phyloP scores from a whole-genome alignment of 257 asterid genomes.

The Solanum okadae region DNA sequence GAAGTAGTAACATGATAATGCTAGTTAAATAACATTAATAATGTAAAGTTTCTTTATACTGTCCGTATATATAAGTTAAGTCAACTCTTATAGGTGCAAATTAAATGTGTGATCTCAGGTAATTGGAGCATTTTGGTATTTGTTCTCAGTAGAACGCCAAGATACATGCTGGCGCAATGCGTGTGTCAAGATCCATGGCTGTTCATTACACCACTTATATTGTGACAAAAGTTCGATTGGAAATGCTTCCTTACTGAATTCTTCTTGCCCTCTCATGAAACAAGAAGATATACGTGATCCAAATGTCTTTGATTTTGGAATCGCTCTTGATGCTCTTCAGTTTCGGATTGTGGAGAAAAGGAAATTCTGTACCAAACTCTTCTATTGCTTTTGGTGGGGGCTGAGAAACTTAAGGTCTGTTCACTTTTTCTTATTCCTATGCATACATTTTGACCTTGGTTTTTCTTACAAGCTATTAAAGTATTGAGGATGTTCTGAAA shows the following conservation, averaged over 20 bases:
- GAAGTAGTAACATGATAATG: not conserved
- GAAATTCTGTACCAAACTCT: constrained; percentile 25
- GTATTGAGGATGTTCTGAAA: not conserved
- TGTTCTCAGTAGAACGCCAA: constrained; percentile 50
- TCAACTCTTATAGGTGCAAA: not conserved
- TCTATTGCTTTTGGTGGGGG: constrained; percentile 85
- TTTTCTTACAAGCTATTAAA: not conserved
- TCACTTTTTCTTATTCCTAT: not conserved
- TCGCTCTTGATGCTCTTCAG: constrained; percentile 53
- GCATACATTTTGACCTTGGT: not conserved
- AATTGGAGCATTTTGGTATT: constrained; percentile 60
- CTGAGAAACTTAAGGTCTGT: constrained; percentile 51
- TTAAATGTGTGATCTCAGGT: constrained; percentile 12
- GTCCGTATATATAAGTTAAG: not conserved
- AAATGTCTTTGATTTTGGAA: constrained; percentile 48
- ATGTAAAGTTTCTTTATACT: not conserved
- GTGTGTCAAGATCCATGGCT: constrained; percentile 4
- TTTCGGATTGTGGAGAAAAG: constrained; percentile 34
- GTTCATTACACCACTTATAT: constrained; percentile 16
- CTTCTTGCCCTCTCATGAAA: constrained; percentile 37
- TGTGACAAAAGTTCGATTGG: constrained; percentile 2
- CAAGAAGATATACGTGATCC: constrained; percentile 13
- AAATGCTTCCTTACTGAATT: constrained; percentile 19
- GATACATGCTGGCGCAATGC: constrained; percentile 46
- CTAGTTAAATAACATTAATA: not conserved